Evolutionary conservation across 1,139 yeast species (phyloP), one percentile per base, ranked within the genome.

Genomic region (Geotrichum fermentans): DNA sequence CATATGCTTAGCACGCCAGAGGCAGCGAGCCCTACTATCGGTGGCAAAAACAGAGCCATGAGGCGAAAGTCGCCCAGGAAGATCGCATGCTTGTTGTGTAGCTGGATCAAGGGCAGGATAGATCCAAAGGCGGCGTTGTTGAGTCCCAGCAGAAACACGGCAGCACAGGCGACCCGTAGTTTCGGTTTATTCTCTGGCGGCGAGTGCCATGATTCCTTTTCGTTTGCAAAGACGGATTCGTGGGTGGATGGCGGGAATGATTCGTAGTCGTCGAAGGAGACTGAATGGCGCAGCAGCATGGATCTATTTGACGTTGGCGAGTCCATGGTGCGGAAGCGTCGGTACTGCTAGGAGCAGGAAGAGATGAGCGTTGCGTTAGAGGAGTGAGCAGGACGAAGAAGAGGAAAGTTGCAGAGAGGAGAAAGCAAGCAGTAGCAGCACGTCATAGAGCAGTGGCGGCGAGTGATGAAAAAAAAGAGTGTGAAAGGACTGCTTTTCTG

Each of bases 51-150:
- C 11, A 58, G 48, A 7, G 43, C 41, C 22, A 40, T 29, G 6
- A 48, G 29, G 8, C 41, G 26, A 20, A 43, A 43, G 33, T 48
- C 45, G 26, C 38, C 45, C 14, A 48, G 29, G 22, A 17, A 34
- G 7, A 40, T 36, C 26, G 39, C 32, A n/a, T 37, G 21, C 21
- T 41, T 22, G 56, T 56, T 55, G 47, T 66, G 63, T 6, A 56
- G 58, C 52, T 74, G 77, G 7, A 74, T 68, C 43, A 66, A 65
- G 3, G 78, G 79, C 47, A 75, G 66, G 28, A 74, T 56, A 2
- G 77, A 76, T 40, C 79, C 79, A 1, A 77, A 72, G 0, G 76
- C 71, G 14, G 77, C 75, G 58, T 74, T 78, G 39, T 68, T 62
- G 47, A 70, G 64, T 0, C 77, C 77, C 54, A 59, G 51, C 38